Base-by-base conservation (phyloP, 352 stramenopile species). In the Thalassiosira tumida region DNA sequence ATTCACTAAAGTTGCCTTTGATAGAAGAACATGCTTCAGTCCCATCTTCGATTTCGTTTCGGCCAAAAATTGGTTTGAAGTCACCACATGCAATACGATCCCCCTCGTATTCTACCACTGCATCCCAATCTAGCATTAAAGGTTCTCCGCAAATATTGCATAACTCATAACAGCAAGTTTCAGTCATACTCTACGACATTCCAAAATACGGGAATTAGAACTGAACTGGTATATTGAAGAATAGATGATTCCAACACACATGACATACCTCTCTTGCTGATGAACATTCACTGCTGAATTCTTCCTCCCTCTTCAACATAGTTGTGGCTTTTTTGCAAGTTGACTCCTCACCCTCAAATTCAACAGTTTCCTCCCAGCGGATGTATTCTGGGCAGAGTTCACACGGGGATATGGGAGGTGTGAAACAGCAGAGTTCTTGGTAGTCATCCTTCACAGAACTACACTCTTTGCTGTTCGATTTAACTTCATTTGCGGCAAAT, bases 101-200 rank as follows among this genome's bases (percentile, higher is more conserved):
- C 10, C 82, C 84, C n/a, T 95, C 87, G 70, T 94, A 95, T 78
- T 93, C 85, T 43, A 95, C 81, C 0, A 94, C 75, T 67, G 82
- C 75, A 76, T 95, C 92, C 82, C 86, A 95, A 80, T 95, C 92
- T 70, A 95, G 73, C 50, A 87, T 76, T 65, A 95, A 76, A 31
- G 41, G 51, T 40, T 93, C 83, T 40, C 85, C 91, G 74, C 92
- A 95, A 59, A 95, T 80, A 43, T 95, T 69, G 72, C 92, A 95
- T 37, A 94, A 62, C 29, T 95, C 84, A 50, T 95, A 95, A 37
- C 92, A 95, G 81, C 92, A 95, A 17, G 83, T 89, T 77, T 92
- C 47, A 73, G 54, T 41, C 35, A 94, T 75, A 70, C 72, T 41
- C 89, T 93, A 43, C 59, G 38, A 72, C 26, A 79, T 14, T 21